phyloP scores from a whole-genome alignment of 768 basidiomycete genomes.

The Panaeolus cyanescens region DNA sequence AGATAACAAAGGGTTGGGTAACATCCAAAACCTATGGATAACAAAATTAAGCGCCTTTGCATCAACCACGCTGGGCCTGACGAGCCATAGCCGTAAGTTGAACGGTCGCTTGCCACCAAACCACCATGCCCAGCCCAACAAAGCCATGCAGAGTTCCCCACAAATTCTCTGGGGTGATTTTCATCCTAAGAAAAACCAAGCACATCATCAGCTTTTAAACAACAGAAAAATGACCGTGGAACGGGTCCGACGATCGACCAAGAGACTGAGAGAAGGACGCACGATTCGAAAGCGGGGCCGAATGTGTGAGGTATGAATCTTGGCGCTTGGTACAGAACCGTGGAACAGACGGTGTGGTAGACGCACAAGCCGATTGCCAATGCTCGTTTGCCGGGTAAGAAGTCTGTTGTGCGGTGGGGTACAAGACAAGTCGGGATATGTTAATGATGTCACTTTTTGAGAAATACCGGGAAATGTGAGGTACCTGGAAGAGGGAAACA shows the following conservation, averaged over 20 bases:
- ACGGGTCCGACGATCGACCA: neutral
- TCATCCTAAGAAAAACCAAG: slow-evolving; percentile 32
- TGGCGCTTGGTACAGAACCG: slow-evolving; percentile 73
- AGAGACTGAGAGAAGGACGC: slow-evolving; percentile 36
- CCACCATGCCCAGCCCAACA: slow-evolving; percentile 68
- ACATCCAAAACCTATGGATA: neutral
- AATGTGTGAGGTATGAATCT: slow-evolving; percentile 79
- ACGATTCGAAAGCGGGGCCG: slow-evolving; percentile 63
- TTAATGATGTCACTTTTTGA: neutral
- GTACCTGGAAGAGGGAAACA: slow-evolving; percentile 72
- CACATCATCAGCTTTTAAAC: neutral
- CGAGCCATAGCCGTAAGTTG: slow-evolving; percentile 46
- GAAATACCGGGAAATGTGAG: slow-evolving; percentile 20
- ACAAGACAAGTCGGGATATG: neutral
- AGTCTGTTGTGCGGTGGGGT: slow-evolving; percentile 51
- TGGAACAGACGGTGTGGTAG: slow-evolving; percentile 75
- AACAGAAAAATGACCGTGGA: neutral
- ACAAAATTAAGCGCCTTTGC: neutral
- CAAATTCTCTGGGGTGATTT: slow-evolving; percentile 68
- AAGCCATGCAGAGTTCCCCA: slow-evolving; percentile 79
- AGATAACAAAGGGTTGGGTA: neutral
- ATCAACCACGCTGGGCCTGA: slow-evolving; percentile 15
- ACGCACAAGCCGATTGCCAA: slow-evolving; percentile 74
- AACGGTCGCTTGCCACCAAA: slow-evolving; percentile 84
- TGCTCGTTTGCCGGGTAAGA: slow-evolving; percentile 83